A percentile compares a stretch with the other conserved stretches of the same genome.
Conservation (phyloP, 164 flowering plant genomes). For the Magnolia changhungtana region DNA sequence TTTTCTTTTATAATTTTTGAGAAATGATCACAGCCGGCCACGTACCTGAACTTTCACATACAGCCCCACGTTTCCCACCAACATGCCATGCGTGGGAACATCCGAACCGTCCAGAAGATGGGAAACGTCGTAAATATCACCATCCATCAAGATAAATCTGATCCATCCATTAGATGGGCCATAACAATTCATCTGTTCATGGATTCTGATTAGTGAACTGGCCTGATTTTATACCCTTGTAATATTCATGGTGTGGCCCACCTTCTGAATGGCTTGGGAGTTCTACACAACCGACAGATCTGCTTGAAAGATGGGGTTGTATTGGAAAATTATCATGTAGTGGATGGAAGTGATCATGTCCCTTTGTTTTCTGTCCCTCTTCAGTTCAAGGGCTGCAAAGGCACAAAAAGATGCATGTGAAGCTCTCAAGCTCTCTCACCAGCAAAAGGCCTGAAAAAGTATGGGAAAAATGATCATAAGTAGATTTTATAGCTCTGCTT, state of each 20-base stretch:
- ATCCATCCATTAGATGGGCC: not conserved
- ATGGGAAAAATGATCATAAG: conserved; percentile 42
- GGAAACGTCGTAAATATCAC: not conserved
- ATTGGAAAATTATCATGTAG: not conserved
- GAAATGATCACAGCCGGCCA: not conserved
- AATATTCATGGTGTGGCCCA: not conserved
- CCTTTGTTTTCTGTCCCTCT: not conserved
- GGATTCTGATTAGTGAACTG: too few species aligned
- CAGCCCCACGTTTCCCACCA: not conserved
- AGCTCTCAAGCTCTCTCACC: conserved; percentile 9
- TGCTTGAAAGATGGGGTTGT: too few species aligned
- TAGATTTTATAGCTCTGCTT: conserved; percentile 61
- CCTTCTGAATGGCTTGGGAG: not conserved
- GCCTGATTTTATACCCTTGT: too few species aligned
- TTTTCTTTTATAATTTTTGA: too few species aligned
- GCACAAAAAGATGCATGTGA: conserved; percentile 2
- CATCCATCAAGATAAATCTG: not conserved
- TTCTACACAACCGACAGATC: not conserved
- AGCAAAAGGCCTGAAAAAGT: conserved; percentile 9
- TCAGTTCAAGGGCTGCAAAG: not conserved
- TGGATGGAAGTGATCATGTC: not conserved
- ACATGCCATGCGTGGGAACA: not conserved
- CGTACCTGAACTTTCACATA: not conserved
- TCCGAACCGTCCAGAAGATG: not conserved
- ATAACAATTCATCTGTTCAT: too few species aligned